Percentiles rank a stretch among this genome's conserved stretches.
phyloP scores from a whole-genome alignment of 139 green algal species.

The Haematococcus lacustris region DNA sequence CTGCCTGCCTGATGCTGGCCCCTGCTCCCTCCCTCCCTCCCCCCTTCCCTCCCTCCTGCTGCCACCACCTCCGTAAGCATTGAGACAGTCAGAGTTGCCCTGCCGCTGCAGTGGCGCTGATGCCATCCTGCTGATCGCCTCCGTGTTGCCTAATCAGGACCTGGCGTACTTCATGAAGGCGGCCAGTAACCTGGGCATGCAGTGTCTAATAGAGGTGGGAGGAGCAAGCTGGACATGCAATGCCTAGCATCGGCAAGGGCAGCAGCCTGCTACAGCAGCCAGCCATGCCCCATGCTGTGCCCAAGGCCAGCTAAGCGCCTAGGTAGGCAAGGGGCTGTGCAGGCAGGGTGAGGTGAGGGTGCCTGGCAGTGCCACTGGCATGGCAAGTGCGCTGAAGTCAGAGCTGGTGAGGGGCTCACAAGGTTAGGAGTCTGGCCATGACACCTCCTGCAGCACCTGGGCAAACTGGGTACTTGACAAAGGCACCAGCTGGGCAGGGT shows the following conservation, averaged over 20 bases:
- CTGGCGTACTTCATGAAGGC: constrained; percentile 86
- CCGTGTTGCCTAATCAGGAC: constrained; percentile 93
- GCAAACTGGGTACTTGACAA: no score
- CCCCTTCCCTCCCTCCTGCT: not conserved
- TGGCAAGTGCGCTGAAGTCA: not conserved
- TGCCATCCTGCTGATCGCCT: constrained; percentile 93
- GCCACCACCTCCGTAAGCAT: not conserved
- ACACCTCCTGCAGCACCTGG: no score
- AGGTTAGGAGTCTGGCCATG: no score
- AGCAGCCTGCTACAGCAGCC: no score
- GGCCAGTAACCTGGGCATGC: constrained; percentile 60
- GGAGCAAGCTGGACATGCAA: not conserved
- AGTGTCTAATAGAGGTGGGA: constrained; percentile 35
- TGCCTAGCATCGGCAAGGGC: no score
- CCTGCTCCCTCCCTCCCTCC: not conserved
- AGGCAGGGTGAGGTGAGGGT: no score
- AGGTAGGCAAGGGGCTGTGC: no score
- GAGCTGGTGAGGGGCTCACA: no score
- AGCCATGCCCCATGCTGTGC: no score
- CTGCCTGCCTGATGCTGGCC: not conserved
- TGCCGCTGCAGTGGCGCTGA: constrained; percentile 73
- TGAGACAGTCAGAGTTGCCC: not conserved
- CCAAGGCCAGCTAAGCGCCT: no score
- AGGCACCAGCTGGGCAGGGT: no score
- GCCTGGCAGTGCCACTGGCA: no score